Base-by-base conservation (phyloP, 768 basidiomycete species). In the Suillus brevipes region DNA sequence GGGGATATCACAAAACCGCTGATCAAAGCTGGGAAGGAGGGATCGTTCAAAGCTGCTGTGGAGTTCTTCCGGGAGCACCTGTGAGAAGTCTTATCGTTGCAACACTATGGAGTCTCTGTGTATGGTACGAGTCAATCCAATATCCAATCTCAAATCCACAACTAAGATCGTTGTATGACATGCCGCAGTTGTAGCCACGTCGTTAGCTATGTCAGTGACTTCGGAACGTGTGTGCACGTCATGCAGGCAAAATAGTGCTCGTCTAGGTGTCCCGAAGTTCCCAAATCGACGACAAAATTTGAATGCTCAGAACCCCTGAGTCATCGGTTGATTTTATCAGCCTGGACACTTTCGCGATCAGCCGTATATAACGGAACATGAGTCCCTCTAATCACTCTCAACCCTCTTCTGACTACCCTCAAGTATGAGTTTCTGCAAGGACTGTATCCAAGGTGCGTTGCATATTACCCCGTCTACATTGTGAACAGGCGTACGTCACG, bases 11-110 rank as follows among this genome's bases (percentile, higher is more conserved):
- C 70, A 49, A 74, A 84, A 63, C 84, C 85, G 6, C 78, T 81
- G 68, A 80, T 84, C 52, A 87, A 86, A 72, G 85, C 82, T n/a
- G 87, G 82, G 13, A 87, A 86, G 74, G 88, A 89, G 71, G 86
- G 86, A 38, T 78, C 86, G 0, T 89, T 90, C 79, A 83, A 83
- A 75, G 77, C 82, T 36, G 74, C 82, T 20, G 83, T 89, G 45
- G 80, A 85, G 65, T 89, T 82, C 80, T 82, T 88, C 75, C 70
- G 73, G 64, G 75, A 81, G 68, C 67, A 72, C 40, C 55, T 76
- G 34, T 77, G 65, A 63, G 52, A 20, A 6, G 52, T 34, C 5
- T 28, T 28, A 28, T 52, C 16, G 16, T 50, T 50, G 25, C 28
- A 18, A 10, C 9, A 4, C 10, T 18, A 52, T 52, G 0, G 50